A percentile compares a stretch with the other conserved stretches of the same genome.
Conservation (phyloP, 148 eudicot species). For the Chenopodium album region DNA sequence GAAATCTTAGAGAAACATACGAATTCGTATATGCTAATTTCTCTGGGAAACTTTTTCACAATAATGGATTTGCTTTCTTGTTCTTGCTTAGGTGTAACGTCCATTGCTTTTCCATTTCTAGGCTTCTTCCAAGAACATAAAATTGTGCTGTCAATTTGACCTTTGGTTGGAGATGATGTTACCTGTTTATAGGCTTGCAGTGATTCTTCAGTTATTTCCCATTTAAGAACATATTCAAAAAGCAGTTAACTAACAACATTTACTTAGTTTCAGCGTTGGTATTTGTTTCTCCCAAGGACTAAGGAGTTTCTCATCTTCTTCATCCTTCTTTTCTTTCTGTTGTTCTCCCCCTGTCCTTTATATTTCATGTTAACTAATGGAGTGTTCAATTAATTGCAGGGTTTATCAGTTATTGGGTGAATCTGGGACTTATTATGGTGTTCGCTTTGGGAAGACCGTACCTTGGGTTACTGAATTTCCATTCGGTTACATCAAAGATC, state of each 20-base stretch:
- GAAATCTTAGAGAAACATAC: neutral
- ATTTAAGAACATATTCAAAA: neutral
- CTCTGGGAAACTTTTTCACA: neutral
- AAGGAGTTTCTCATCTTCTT: neutral
- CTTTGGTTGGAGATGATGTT: too few relatives aligned
- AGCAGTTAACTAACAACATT: neutral
- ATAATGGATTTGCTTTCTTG: neutral
- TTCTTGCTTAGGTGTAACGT: neutral
- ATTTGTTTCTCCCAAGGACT: neutral
- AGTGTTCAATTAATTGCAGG: slow-evolving; percentile 45
- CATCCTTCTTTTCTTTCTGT: neutral
- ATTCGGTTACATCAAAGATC: slow-evolving; percentile 88
- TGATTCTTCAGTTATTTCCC: neutral
- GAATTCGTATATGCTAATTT: too few relatives aligned
- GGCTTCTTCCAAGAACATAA: neutral
- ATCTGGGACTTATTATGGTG: slow-evolving; percentile 92
- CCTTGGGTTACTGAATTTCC: slow-evolving; percentile 97
- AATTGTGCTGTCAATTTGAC: too few relatives aligned
- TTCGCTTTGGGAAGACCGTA: slow-evolving; percentile 79
- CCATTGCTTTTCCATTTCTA: neutral
- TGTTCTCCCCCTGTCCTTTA: neutral
- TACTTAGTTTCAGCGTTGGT: neutral
- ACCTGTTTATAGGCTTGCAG: neutral
- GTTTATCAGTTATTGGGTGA: slow-evolving; percentile 95
- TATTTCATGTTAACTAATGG: slow-evolving; percentile 8